Conservation (phyloP, 768 basidiomycete genomes). For the Boletus rubropictus region DNA sequence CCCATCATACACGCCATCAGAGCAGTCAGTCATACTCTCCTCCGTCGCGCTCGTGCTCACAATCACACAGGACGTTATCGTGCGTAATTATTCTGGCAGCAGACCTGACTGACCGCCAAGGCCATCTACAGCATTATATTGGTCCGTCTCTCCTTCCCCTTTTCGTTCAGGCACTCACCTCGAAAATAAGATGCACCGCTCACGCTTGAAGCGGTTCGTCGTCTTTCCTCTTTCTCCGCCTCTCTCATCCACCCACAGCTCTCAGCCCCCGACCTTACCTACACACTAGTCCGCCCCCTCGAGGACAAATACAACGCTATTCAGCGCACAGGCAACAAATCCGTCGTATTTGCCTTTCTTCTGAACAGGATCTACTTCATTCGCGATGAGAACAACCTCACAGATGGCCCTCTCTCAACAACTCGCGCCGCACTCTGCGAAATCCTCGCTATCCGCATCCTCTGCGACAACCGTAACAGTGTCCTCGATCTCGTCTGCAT, state of each 20-base stretch:
- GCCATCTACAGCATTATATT: slow-evolving; percentile 56
- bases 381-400: slow-evolving; percentile 62
- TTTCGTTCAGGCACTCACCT: neutral
- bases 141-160: slow-evolving; percentile 37
- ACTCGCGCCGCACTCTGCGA: slow-evolving; percentile 85
- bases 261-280: slow-evolving; percentile 81
- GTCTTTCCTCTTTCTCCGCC: neutral
- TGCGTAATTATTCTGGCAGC: slow-evolving; percentile 21
- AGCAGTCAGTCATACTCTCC: slow-evolving; percentile 34
- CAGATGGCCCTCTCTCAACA: slow-evolving; percentile 61
- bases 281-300: slow-evolving; percentile 83
- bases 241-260: slow-evolving; percentile 42
- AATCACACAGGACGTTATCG: slow-evolving; percentile 54
- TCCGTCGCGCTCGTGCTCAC: slow-evolving; percentile 8
- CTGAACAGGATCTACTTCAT: slow-evolving; percentile 83
- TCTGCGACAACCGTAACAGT: slow-evolving; percentile 66
- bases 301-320: slow-evolving; percentile 78
- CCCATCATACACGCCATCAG: slow-evolving; percentile 79
- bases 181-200: slow-evolving; percentile 73
- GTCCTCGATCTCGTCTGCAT: slow-evolving; percentile 64
- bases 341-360: slow-evolving; percentile 83
- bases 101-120: neutral
- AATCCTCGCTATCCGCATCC: slow-evolving; percentile 74
- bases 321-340: slow-evolving; percentile 70
- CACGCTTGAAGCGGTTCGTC: slow-evolving; percentile 67